A percentile compares a stretch with the other conserved stretches of the same genome.
These are phyloP conservation scores for Metschnikowia borealis DNA, from an alignment of 805 yeast species.

Conservation along the genomic window DNA sequence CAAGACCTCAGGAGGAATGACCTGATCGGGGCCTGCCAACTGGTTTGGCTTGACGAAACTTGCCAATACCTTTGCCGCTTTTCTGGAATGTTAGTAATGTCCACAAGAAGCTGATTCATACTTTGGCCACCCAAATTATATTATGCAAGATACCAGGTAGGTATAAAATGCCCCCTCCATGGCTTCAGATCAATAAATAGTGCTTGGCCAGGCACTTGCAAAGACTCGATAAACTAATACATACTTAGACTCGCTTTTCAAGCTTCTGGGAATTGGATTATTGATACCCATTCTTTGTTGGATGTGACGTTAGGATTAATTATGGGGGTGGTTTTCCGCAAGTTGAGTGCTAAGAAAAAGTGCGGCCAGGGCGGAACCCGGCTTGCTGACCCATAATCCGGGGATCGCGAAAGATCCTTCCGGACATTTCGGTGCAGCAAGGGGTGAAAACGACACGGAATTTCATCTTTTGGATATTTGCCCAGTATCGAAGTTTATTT, in stretches of 20 bases:
- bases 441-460: neutral
- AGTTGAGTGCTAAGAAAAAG: constrained; percentile 1
- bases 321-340: neutral
- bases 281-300: constrained; percentile 51
- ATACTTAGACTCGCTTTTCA: constrained; percentile 80
- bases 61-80: constrained; percentile 88
- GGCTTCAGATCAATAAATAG: neutral
- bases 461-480: neutral
- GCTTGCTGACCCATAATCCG: constrained; percentile 4
- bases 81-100: constrained; percentile 38
- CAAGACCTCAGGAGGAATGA: constrained; percentile 85
- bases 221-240: constrained; percentile 26
- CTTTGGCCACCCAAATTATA: neutral
- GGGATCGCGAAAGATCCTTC: neutral
- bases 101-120: neutral
- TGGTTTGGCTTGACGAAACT: constrained; percentile 95
- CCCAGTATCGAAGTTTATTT: neutral
- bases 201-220: neutral
- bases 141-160: neutral
- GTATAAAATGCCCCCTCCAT: neutral
- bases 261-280: constrained; percentile 91
- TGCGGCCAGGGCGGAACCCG: constrained; percentile 1
- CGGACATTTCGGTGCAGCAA: neutral
- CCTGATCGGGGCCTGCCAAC: constrained; percentile 77
- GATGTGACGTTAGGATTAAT: neutral